phyloP scores from a whole-genome alignment of 352 stramenopile species.

The Pythium sp. region DNA sequence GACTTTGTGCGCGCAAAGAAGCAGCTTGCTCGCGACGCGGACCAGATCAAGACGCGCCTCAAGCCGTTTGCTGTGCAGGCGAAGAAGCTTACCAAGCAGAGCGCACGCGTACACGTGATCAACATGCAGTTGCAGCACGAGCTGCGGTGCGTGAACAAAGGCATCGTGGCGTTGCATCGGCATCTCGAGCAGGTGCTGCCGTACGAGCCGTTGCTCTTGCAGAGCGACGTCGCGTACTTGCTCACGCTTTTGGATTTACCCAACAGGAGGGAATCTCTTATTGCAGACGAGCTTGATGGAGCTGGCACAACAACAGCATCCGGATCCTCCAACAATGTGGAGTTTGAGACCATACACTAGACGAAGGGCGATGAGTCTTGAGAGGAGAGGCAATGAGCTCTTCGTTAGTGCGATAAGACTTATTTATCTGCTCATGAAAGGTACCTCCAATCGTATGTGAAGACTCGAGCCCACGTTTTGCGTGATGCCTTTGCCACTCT shows the following conservation, averaged over 20 bases:
- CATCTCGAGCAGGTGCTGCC: constrained; percentile 41
- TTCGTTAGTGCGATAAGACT: background rate
- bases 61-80: constrained; percentile 61
- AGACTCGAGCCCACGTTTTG: no score
- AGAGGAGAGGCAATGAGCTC: background rate
- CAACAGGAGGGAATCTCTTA: constrained; percentile 15
- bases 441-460: background rate
- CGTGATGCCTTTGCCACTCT: no score
- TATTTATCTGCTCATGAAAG: background rate
- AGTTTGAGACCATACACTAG: constrained; percentile 1
- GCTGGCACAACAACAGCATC: background rate
- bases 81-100: constrained; percentile 56
- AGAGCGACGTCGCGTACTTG: constrained; percentile 42
- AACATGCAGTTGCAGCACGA: constrained; percentile 62
- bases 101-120: constrained; percentile 36
- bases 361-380: background rate
- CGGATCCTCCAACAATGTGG: background rate
- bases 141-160: constrained; percentile 30
- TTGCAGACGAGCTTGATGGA: constrained; percentile 12
- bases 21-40: constrained; percentile 19
- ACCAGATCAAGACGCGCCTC: constrained; percentile 48
- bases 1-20: constrained; percentile 31
- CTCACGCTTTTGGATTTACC: constrained; percentile 25
- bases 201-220: constrained; percentile 54
- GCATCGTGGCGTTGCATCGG: constrained; percentile 39